Percentiles rank a stretch among this genome's conserved stretches.
Evolutionary conservation across 2,329 filamentous ascomycete genomes (phyloP).

Genomic region (Pseudocercospora musae): DNA sequence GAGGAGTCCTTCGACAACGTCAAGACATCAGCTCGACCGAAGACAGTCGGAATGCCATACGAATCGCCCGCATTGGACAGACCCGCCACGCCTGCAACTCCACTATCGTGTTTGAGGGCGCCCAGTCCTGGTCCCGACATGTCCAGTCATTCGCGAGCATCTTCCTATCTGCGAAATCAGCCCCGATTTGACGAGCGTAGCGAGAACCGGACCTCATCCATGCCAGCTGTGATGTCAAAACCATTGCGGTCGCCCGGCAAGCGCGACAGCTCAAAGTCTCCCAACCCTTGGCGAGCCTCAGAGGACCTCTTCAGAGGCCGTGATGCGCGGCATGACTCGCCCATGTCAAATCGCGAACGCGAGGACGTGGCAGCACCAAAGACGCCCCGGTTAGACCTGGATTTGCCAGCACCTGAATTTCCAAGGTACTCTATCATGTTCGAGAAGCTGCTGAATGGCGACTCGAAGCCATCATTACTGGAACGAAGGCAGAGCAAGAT

Average conservation of each 20-base stretch:
- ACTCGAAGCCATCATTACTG: conserved; percentile 36
- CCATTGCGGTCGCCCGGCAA: neutral
- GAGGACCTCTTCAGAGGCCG: conserved; percentile 12
- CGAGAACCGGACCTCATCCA: neutral
- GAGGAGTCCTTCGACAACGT: conserved; percentile 5
- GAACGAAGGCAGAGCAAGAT: conserved; percentile 33
- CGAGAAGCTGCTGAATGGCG: conserved; percentile 59
- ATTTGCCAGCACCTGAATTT: conserved; percentile 75
- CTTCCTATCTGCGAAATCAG: neutral
- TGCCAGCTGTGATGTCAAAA: conserved; percentile 2
- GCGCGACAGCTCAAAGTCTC: conserved; percentile 3
- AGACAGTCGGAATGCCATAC: neutral
- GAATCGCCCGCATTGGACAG: neutral
- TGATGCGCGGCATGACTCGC: conserved; percentile 16
- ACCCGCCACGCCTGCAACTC: conserved; percentile 1
- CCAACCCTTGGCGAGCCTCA: conserved; percentile 13
- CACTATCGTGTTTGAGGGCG: conserved; percentile 14
- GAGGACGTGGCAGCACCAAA: neutral
- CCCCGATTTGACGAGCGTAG: conserved; percentile 8
- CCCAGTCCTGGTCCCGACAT: conserved; percentile 10
- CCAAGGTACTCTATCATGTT: conserved; percentile 97
- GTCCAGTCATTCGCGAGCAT: neutral
- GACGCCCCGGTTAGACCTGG: conserved; percentile 59
- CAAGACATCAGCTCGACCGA: neutral
- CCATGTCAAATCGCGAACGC: conserved; percentile 4